Percentiles rank a stretch among this genome's conserved stretches.
phyloP scores from a whole-genome alignment of 768 basidiomycete genomes.

The Suillus lakei region DNA sequence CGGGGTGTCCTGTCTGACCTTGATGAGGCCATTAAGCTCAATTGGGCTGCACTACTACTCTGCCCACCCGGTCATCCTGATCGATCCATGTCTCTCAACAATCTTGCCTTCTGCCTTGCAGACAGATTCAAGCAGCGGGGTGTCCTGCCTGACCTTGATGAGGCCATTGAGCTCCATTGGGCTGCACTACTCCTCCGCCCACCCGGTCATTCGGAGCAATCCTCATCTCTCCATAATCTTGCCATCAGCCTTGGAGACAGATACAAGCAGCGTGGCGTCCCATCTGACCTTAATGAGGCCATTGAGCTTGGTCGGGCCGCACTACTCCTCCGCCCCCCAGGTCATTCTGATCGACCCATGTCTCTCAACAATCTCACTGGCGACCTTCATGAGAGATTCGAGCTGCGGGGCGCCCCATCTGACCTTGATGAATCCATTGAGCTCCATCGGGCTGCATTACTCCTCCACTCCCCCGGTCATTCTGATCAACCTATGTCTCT shows the following conservation, averaged over 20 bases:
- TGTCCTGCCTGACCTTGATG: constrained; percentile 16
- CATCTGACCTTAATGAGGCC: constrained; percentile 20
- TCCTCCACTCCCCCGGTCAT: background rate
- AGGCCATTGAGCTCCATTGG: constrained; percentile 12
- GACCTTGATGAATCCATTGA: constrained; percentile 14
- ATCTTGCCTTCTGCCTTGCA: background rate
- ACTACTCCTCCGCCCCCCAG: background rate
- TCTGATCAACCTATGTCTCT: background rate
- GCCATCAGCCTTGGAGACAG: constrained; percentile 11
- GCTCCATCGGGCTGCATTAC: background rate
- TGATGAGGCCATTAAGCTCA: background rate
- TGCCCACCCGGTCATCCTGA: background rate
- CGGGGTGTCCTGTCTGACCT: background rate
- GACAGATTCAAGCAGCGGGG: background rate
- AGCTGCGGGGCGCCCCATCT: background rate
- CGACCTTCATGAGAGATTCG: constrained; percentile 2
- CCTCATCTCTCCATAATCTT: constrained; percentile 18
- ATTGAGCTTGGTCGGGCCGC: background rate
- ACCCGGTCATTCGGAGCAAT: background rate
- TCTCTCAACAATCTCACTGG: background rate
- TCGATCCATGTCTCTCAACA: background rate
- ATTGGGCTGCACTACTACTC: background rate
- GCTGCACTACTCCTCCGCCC: constrained; percentile 1
- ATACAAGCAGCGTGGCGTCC: constrained; percentile 7
- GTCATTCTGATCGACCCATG: background rate